Percentiles rank a stretch among this genome's conserved stretches.
Evolutionary conservation across 2,329 filamentous ascomycete genomes (phyloP).

Genomic region (Aspergillus sp.): DNA sequence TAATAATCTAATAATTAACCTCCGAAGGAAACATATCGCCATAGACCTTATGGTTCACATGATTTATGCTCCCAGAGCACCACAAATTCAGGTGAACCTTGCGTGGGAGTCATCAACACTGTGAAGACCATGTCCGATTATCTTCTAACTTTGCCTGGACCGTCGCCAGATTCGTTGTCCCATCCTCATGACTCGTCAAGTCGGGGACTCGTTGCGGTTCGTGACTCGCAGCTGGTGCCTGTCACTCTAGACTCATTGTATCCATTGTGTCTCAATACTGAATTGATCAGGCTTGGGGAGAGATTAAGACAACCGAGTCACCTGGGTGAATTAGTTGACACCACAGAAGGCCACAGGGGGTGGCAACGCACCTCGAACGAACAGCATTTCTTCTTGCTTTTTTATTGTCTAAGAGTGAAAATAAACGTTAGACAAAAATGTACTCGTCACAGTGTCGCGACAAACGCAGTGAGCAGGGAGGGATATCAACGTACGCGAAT

Average conservation of each 20-base stretch:
- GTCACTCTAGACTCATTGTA: not conserved
- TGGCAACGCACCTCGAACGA: constrained; percentile 77
- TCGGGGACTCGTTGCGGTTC: constrained; percentile 3
- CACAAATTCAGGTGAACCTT: not conserved
- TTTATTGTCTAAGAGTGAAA: constrained; percentile 69
- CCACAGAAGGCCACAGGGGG: not conserved
- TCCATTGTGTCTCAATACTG: not conserved
- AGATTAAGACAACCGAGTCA: constrained; percentile 72
- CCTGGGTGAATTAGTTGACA: constrained; percentile 47
- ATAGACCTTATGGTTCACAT: not conserved
- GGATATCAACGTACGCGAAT: constrained; percentile 60
- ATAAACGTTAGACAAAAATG: not conserved
- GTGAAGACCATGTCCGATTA: not conserved
- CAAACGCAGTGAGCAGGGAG: not conserved
- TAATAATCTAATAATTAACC: not conserved
- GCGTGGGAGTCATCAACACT: not conserved
- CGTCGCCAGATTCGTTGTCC: constrained; percentile 11
- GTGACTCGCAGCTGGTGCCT: constrained; percentile 5
- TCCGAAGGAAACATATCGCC: not conserved
- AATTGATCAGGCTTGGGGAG: constrained; percentile 53
- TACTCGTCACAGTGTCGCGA: not conserved
- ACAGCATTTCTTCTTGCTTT: constrained; percentile 98
- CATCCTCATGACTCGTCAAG: constrained; percentile 12
- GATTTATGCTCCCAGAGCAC: not conserved
- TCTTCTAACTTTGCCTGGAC: not conserved